Evolutionary conservation across 73 alveolate genomes (phyloP).

Genomic region (Tetrahymena elliotti): DNA sequence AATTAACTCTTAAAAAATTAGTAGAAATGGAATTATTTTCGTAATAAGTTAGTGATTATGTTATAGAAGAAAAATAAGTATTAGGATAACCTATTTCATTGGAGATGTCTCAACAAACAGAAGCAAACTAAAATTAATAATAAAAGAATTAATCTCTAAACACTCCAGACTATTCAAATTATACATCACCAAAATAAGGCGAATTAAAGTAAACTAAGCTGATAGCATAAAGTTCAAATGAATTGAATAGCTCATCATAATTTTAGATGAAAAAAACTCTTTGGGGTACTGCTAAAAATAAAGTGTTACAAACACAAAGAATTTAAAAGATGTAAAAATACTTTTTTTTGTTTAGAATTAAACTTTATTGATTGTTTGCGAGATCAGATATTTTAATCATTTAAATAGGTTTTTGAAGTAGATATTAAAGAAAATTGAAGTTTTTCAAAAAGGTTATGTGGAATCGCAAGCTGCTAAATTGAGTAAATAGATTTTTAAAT

Average conservation of each 20-base stretch:
- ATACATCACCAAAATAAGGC: background rate
- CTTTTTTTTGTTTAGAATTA: too few relatives aligned
- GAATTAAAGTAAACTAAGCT: background rate
- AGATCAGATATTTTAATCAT: too few relatives aligned
- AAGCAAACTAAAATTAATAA: background rate
- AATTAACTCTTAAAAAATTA: background rate
- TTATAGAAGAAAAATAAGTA: background rate
- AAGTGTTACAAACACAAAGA: background rate
- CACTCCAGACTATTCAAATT: background rate
- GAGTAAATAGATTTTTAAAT: too few relatives aligned
- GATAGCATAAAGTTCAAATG: background rate
- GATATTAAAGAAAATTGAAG: too few relatives aligned
- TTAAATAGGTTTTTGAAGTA: too few relatives aligned
- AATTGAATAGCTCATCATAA: too few relatives aligned
- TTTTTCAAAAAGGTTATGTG: too few relatives aligned
- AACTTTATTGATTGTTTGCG: too few relatives aligned
- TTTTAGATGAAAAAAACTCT: too few relatives aligned
- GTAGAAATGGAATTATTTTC: background rate
- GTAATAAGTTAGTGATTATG: background rate
- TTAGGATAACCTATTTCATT: background rate
- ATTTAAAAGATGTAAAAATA: background rate
- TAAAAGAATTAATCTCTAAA: background rate
- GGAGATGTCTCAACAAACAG: background rate
- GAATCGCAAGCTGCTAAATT: too few relatives aligned
- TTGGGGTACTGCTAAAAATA: too few relatives aligned